A percentile compares a stretch with the other conserved stretches of the same genome.
These are phyloP conservation scores for Calonectria fujianensis DNA, from an alignment of 2,329 filamentous ascomycete genomes.

Conservation along the genomic window DNA sequence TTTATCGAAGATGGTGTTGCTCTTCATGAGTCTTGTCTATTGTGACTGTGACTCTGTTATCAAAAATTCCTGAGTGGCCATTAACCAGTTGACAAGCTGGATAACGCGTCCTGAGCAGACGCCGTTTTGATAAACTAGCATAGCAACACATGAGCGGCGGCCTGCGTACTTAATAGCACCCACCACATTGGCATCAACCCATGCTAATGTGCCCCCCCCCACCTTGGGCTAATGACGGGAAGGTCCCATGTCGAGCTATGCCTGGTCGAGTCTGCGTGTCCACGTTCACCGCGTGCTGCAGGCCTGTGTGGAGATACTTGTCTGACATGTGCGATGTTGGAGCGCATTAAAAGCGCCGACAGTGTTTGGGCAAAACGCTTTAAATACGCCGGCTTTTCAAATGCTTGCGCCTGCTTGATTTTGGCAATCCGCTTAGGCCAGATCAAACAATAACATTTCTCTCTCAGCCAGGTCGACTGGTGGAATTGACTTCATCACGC, in stretches of 20 bases:
- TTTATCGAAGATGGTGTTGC: background rate
- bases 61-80: background rate
- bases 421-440: background rate
- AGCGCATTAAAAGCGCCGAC: background rate
- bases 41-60: background rate
- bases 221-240: background rate
- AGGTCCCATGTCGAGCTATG: background rate
- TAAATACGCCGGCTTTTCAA: background rate
- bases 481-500: background rate
- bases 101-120: background rate
- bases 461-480: background rate
- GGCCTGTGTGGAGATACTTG: background rate
- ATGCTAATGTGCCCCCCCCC: background rate
- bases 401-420: background rate
- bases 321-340: background rate
- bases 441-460: background rate
- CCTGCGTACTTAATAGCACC: background rate
- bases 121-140: background rate
- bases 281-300: background rate
- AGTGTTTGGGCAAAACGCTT: background rate
- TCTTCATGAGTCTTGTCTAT: background rate
- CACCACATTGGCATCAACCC: background rate
- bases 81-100: background rate
- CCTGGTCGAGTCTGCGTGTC: conserved; percentile 7
- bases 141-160: background rate